These are phyloP conservation scores for Moesziomyces sp. DNA, from an alignment of 1,284 basidiomycete species.

Conservation along the genomic window DNA sequence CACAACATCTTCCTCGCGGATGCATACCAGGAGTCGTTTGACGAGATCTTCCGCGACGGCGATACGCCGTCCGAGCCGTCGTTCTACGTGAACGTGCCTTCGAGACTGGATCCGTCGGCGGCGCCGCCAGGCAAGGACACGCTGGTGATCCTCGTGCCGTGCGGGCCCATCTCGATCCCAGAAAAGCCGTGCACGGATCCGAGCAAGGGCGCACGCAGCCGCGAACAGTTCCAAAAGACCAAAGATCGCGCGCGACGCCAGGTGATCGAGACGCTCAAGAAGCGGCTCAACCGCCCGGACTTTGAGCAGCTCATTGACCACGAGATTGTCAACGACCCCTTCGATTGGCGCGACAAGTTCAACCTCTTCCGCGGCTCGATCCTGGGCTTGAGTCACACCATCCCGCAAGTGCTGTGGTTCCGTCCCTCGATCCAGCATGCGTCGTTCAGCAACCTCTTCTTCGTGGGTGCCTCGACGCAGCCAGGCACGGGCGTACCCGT, in stretches of 20 bases:
- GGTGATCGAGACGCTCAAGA: conserved; percentile 53
- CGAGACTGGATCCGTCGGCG: conserved; percentile 67
- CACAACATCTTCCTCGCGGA: conserved; percentile 70
- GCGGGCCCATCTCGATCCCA: conserved; percentile 64
- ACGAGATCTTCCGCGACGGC: conserved; percentile 71
- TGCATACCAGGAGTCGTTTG: conserved; percentile 71
- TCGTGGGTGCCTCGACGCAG: conserved; percentile 68
- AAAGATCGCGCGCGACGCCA: conserved; percentile 49
- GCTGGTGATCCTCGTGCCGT: conserved; percentile 69
- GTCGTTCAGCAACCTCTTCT: conserved; percentile 64
- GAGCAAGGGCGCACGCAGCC: conserved; percentile 39
- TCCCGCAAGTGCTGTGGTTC: conserved; percentile 67
- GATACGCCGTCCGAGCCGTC: conserved; percentile 71
- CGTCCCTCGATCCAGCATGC: conserved; percentile 64
- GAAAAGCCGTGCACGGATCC: conserved; percentile 43
- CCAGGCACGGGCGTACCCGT: conserved; percentile 68
- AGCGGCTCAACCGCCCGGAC: conserved; percentile 52
- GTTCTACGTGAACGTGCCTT: conserved; percentile 73
- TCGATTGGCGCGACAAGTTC: conserved; percentile 68
- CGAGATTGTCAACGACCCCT: conserved; percentile 65
- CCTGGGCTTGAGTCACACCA: conserved; percentile 68
- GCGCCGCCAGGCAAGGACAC: conserved; percentile 68
- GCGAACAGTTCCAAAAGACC: conserved; percentile 41
- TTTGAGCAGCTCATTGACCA: conserved; percentile 53
- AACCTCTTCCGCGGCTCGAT: conserved; percentile 69